Base-by-base conservation (phyloP, 768 basidiomycete genomes). In the Leccinum uliginosum region DNA sequence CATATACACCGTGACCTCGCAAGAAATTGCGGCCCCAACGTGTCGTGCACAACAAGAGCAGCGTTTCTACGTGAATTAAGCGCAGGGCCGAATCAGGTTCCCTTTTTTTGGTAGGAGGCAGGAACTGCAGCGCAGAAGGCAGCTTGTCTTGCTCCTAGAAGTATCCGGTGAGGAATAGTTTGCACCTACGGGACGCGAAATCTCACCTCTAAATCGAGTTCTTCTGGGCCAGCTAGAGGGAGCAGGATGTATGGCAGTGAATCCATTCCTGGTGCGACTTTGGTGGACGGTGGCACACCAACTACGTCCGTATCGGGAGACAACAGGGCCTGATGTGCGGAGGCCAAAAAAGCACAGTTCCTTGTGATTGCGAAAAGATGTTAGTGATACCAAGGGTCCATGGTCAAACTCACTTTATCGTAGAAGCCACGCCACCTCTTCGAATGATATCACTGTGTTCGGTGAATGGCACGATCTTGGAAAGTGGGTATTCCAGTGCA, bases 161-260 rank as follows among this genome's bases (percentile, higher is more conserved):
- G 50, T 15, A n/a, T 3, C n/a, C 4, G 8, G 51, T 58, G 38
- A 54, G 53, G 15, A 30, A 40, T 5, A 51, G 48, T 29, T 29
- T 60, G 21, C 19, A 3, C 26, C 5, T 6, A 24, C 11, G 6
- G 6, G 24, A 21, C n/a, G 26, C 26, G 19, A 21, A 47, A 23
- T 54, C 77, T 53, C 62, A 91, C 92, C 59, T 98, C 95, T 1
- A 96, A 78, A 55, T 97, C 94, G 58, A 91, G 86, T 72, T 98
- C 97, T 71, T 98, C 97, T 1, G 93, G 89, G 6, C 96, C 95
- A 43, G 96, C 93, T 2, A 99, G 77, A 0, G 97, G 96, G 1
- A 95, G 81, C 3, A 99, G 79, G 11, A 99, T 78, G 66, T 85
- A 89, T 0, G 92, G 88, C 10, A 98, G 78, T 2, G 88, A 82